phyloP scores from a whole-genome alignment of 2,329 filamentous ascomycete genomes.

The Epichloe amarillans region DNA sequence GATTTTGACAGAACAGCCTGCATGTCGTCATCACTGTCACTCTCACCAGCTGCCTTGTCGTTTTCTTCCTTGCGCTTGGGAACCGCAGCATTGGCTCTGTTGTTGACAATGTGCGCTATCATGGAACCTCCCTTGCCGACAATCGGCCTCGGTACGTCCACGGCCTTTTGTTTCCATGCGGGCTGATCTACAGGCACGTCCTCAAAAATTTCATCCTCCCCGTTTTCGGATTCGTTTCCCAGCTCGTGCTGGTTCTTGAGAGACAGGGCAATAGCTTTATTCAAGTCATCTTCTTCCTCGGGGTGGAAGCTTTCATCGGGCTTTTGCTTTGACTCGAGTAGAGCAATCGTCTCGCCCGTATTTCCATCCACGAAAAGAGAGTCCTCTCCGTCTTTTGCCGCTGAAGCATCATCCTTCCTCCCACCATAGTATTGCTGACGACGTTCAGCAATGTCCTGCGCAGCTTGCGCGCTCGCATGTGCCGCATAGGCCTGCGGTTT shows the following conservation, averaged over 20 bases:
- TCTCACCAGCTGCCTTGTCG: constrained; percentile 24
- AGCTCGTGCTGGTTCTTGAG: constrained; percentile 48
- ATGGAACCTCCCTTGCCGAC: constrained; percentile 39
- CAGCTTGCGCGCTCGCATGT: constrained; percentile 13
- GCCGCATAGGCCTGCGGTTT: constrained; percentile 28
- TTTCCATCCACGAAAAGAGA: constrained; percentile 33
- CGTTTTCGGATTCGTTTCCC: constrained; percentile 23
- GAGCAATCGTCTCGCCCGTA: constrained; percentile 11
- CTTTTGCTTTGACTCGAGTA: constrained; percentile 18
- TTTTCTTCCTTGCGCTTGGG: constrained; percentile 23
- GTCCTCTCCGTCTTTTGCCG: constrained; percentile 32
- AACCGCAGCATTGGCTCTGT: constrained; percentile 50
- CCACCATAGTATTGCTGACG: constrained; percentile 17
- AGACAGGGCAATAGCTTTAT: constrained; percentile 73
- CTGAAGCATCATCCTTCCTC: constrained; percentile 7
- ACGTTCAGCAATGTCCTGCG: constrained; percentile 12
- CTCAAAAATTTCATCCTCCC: constrained; percentile 33
- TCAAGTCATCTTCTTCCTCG: constrained; percentile 49
- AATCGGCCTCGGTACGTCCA: constrained; percentile 36
- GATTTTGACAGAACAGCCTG: constrained; percentile 63
- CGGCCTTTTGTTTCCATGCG: constrained; percentile 43
- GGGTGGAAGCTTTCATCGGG: constrained; percentile 24
- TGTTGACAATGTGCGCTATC: constrained; percentile 64
- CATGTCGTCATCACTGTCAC: constrained; percentile 71
- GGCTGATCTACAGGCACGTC: constrained; percentile 33